Evolutionary conservation across 495 filamentous ascomycete genomes (phyloP), one percentile per base, ranked within the genome.

Genomic region (Staphylotrichum longicolle): DNA sequence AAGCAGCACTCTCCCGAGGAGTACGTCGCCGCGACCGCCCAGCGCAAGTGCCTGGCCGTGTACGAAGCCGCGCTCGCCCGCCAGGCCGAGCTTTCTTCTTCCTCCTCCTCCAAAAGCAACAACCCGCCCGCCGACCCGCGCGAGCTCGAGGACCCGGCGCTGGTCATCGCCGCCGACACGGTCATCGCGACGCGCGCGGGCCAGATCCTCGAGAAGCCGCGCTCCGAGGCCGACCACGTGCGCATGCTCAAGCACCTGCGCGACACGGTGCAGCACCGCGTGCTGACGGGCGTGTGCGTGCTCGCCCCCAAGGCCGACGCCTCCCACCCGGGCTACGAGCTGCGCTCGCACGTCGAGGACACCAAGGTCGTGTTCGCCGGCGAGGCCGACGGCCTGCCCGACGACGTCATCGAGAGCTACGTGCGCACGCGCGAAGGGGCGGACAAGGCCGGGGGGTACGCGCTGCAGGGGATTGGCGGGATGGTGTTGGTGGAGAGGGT

Each of bases 361-460:
- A 97, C 94, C 50, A 76, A 77, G 52, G 94, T 98, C 15, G 78
- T 77, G 66, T 98, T 98, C 76, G 77, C 75, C 53, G 80, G 79
- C 48, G 86, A 88, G 34, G 85, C 84, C 60, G 91, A 97, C 73
- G 93, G 96, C 32, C 68, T 96, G 75, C 72, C 77, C 2, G 79
- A 81, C 48, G 76, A 78, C 46, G 79, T 80, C 5, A 85, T 98
- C 37, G 72, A 89, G 71, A 83, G 86, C 33, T 98, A 98, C 79
- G 92, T 98, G 58, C 79, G 79, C 61, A 98, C 93, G 40, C 80
- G 95, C 46, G 95, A 98, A 77, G 94, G 95, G 1, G 91, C 81
- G 32, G 94, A 98, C 75, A 98, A 98, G 80, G 95, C 94, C 0
- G 94, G 94, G 1, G 95, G 94, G 0, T 98, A 98, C 75, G 95